Conservation (phyloP, 139 green algal genomes). For the Coelastrella sp. region DNA sequence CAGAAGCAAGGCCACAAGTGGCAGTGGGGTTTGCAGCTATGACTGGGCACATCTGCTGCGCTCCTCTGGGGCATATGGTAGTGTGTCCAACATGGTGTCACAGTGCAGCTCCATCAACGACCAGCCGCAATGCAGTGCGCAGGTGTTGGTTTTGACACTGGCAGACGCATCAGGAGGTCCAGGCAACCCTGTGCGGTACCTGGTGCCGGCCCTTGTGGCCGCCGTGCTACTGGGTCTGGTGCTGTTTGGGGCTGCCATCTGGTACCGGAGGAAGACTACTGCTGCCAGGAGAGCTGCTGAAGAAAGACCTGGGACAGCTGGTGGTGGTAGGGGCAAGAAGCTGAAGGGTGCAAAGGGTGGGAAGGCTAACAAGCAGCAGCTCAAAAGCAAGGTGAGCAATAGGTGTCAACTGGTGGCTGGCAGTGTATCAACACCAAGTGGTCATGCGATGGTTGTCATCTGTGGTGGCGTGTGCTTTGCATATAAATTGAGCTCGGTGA, state of each 20-base stretch:
- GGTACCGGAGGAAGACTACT: background rate
- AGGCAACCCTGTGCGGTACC: background rate
- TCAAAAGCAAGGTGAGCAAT: constrained; percentile 21
- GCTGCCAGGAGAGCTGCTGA: constrained; percentile 6
- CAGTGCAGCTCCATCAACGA: constrained; percentile 28
- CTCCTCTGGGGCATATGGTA: background rate
- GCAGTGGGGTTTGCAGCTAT: background rate
- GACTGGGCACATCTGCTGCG: constrained; percentile 28
- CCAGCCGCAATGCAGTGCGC: background rate
- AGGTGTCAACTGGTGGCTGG: background rate
- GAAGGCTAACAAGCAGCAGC: background rate
- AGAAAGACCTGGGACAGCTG: background rate
- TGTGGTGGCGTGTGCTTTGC: too few species aligned
- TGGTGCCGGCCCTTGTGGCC: constrained; percentile 33
- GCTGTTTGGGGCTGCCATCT: constrained; percentile 28
- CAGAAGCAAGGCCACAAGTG: background rate
- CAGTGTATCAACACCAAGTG: background rate
- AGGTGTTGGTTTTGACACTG: constrained; percentile 26
- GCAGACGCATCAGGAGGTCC: background rate
- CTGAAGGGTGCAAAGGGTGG: constrained; percentile 16
- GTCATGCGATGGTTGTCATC: too few species aligned
- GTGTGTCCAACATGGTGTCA: background rate
- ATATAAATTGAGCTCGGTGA: too few species aligned
- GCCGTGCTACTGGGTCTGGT: constrained; percentile 10
- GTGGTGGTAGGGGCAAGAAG: background rate